Percentiles rank a stretch among this genome's conserved stretches.
Evolutionary conservation across 768 basidiomycete species (phyloP).

Genomic region (Dacryopinax primogenitus): DNA sequence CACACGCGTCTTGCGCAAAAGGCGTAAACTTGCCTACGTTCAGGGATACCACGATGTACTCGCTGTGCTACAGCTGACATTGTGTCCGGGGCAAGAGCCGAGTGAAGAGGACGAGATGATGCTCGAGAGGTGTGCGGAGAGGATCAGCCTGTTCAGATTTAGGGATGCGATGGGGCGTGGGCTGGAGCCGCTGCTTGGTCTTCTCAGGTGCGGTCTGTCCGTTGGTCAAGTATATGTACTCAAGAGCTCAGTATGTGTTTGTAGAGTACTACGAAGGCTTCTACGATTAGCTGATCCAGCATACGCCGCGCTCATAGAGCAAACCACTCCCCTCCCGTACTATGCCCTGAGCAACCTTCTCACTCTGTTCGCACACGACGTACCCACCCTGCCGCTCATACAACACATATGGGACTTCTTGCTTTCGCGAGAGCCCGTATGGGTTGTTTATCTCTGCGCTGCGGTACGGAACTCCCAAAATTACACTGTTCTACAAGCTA

Average conservation of each 20-base stretch:
- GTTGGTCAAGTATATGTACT: neutral
- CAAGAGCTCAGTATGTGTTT: neutral
- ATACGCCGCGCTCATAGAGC: slow-evolving; percentile 55
- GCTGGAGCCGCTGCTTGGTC: slow-evolving; percentile 72
- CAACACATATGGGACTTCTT: slow-evolving; percentile 89
- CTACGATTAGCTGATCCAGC: slow-evolving; percentile 56
- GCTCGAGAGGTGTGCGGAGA: slow-evolving; percentile 32
- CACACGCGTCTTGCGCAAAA: slow-evolving; percentile 57
- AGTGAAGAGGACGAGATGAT: slow-evolving; percentile 27
- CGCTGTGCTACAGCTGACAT: slow-evolving; percentile 65
- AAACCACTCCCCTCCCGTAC: slow-evolving; percentile 70
- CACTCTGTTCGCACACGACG: slow-evolving; percentile 84
- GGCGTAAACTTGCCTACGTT: slow-evolving; percentile 68
- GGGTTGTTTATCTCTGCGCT: slow-evolving; percentile 67
- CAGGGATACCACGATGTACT: slow-evolving; percentile 93
- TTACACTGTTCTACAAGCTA: neutral
- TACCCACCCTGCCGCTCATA: slow-evolving; percentile 76
- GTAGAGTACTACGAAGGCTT: slow-evolving; percentile 61
- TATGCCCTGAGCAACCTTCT: slow-evolving; percentile 81
- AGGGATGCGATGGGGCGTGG: slow-evolving; percentile 80
- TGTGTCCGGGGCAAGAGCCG: slow-evolving; percentile 42
- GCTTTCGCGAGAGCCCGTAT: slow-evolving; percentile 66
- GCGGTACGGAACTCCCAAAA: slow-evolving; percentile 42
- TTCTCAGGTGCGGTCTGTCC: slow-evolving; percentile 42
- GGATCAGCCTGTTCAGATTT: slow-evolving; percentile 61